A percentile compares a stretch with the other conserved stretches of the same genome.
Conservation (phyloP, 371 early-diverging fungal species). For the Coemansia sp. region DNA sequence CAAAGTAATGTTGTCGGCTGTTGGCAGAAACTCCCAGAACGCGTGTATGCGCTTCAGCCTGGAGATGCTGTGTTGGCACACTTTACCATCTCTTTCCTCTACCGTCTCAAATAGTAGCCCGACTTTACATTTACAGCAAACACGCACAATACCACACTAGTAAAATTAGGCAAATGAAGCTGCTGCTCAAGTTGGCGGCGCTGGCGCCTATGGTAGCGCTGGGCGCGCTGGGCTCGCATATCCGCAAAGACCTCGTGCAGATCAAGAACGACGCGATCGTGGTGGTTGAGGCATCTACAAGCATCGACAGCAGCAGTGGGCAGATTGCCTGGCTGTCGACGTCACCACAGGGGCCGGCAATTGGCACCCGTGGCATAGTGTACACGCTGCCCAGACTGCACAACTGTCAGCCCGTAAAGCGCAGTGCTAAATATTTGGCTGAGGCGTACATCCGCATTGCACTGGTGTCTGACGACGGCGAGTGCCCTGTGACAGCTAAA, state of each 20-base stretch:
- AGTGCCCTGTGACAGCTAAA: constrained; percentile 33
- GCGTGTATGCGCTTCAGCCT: background rate
- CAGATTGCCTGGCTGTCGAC: constrained; percentile 23
- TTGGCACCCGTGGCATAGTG: constrained; percentile 46
- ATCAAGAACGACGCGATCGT: constrained; percentile 43
- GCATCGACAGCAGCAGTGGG: constrained; percentile 32
- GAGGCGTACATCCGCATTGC: constrained; percentile 47
- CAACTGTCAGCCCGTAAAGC: constrained; percentile 36
- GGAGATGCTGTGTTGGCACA: background rate
- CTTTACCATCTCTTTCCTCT: background rate
- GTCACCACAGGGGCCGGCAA: constrained; percentile 24
- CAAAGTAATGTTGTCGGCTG: background rate
- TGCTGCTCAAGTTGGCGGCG: background rate
- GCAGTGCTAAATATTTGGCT: constrained; percentile 26
- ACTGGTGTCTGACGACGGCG: constrained; percentile 31
- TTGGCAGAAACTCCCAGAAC: background rate
- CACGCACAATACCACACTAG: no score
- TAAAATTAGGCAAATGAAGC: background rate
- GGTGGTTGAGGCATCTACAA: constrained; percentile 37
- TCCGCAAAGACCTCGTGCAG: constrained; percentile 51
- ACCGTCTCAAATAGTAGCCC: background rate
- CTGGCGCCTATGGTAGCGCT: background rate
- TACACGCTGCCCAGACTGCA: constrained; percentile 25
- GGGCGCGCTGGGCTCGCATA: constrained; percentile 19
- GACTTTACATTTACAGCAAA: background rate